Evolutionary conservation across 2,329 filamentous ascomycete species (phyloP).

Genomic region (Chaetomiaceae sp.): DNA sequence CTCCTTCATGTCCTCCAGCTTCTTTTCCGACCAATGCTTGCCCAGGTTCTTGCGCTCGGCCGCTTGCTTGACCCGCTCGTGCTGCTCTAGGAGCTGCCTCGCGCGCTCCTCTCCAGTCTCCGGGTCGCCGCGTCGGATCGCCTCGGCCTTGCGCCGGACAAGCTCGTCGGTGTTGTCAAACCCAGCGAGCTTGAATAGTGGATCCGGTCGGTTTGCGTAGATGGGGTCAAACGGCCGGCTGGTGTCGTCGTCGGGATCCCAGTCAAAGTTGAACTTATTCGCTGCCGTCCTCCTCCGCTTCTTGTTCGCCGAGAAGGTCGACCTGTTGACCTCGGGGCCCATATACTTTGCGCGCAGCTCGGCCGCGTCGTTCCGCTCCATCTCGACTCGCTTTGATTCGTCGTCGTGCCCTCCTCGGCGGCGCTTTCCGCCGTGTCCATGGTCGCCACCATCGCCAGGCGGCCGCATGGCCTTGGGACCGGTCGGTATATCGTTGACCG

Average conservation of each 20-base stretch:
- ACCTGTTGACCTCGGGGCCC: slow-evolving; percentile 78
- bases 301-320: slow-evolving; percentile 89
- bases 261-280: slow-evolving; percentile 98
- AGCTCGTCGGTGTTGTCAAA: slow-evolving; percentile 51
- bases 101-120: slow-evolving; percentile 75
- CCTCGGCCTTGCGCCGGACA: slow-evolving; percentile 56
- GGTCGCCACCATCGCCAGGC: slow-evolving; percentile 30
- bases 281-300: slow-evolving; percentile 89
- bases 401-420: slow-evolving; percentile 38
- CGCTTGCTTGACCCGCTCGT: slow-evolving; percentile 69
- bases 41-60: slow-evolving; percentile 71
- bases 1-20: slow-evolving; percentile 87
- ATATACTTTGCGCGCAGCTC: slow-evolving; percentile 79
- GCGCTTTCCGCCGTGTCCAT: slow-evolving; percentile 44
- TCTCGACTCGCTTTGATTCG: slow-evolving; percentile 33
- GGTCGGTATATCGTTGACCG: slow-evolving; percentile 51
- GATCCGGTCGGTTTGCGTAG: slow-evolving; percentile 63
- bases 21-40: slow-evolving; percentile 95
- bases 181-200: slow-evolving; percentile 55
- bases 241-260: slow-evolving; percentile 93
- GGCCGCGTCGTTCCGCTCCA: slow-evolving; percentile 63
- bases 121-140: slow-evolving; percentile 68
- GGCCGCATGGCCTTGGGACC: slow-evolving; percentile 66
- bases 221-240: slow-evolving; percentile 76
- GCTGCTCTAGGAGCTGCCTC: slow-evolving; percentile 77